Conservation (phyloP, 768 basidiomycete genomes). For the Suillus variegatus region DNA sequence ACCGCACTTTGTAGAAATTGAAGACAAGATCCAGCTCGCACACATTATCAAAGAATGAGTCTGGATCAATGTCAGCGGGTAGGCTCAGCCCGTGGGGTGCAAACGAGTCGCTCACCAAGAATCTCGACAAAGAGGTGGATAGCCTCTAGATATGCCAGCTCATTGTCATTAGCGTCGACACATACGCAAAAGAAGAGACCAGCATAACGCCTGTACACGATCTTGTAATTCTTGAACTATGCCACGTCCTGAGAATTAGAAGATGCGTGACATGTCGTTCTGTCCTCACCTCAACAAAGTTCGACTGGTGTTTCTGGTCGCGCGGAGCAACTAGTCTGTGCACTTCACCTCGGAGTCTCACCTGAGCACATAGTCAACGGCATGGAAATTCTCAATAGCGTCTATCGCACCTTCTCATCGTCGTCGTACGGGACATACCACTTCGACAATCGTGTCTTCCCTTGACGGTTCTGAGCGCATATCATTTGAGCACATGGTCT, state of each 20-base stretch:
- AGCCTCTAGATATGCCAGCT: conserved; percentile 94
- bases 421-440: conserved; percentile 99
- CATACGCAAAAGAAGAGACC: conserved; percentile 98
- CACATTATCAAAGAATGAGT: conserved; percentile 98
- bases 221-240: conserved; percentile 96
- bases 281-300: conserved; percentile 87
- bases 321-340: conserved; percentile 94
- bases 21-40: conserved; percentile 98
- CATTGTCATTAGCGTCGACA: conserved; percentile 98
- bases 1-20: conserved; percentile 91
- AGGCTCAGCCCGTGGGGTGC: not conserved
- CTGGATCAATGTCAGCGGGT: conserved; percentile 40
- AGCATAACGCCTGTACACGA: conserved; percentile 95
- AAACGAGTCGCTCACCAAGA: conserved; percentile 60
- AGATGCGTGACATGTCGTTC: not conserved
- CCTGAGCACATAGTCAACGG: conserved; percentile 45
- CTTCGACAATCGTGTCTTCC: conserved; percentile 95
- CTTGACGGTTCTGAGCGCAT: conserved; percentile 83
- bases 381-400: not conserved
- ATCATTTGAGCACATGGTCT: conserved; percentile 7
- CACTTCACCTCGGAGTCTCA: conserved; percentile 93
- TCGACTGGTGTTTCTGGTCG: conserved; percentile 98
- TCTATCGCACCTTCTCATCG: conserved; percentile 83
- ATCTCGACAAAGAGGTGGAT: conserved; percentile 99
- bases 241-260: conserved; percentile 12